Conservation (phyloP, 2,329 filamentous ascomycete species). For the Lasiodiplodia hormozganensis region DNA sequence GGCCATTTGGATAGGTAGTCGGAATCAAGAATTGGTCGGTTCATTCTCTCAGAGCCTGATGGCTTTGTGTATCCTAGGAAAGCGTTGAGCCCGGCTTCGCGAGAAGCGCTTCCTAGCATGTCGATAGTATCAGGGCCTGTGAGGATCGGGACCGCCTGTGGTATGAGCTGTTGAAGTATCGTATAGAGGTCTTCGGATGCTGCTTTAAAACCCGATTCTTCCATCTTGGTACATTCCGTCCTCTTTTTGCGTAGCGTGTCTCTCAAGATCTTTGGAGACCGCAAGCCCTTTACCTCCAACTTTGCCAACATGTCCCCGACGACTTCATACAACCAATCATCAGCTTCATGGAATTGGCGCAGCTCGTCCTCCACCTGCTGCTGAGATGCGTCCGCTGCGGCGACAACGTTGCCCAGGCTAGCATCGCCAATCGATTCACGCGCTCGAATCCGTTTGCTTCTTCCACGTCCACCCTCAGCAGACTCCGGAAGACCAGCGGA, state of each 20-base stretch:
- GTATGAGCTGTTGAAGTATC: conserved; percentile 45
- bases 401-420: conserved; percentile 53
- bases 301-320: conserved; percentile 60
- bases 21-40: conserved; percentile 47
- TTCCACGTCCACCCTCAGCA: conserved; percentile 61
- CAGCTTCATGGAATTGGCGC: conserved; percentile 60
- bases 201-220: conserved; percentile 31
- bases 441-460: conserved; percentile 67
- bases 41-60: conserved; percentile 47
- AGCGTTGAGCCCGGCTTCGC: conserved; percentile 59
- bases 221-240: conserved; percentile 4
- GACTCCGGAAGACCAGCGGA: conserved; percentile 65
- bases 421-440: conserved; percentile 63
- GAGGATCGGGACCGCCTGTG: conserved; percentile 54
- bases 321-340: conserved; percentile 64
- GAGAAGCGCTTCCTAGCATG: conserved; percentile 55
- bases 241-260: conserved; percentile 37
- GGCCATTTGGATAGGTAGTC: conserved; percentile 48
- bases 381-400: conserved; percentile 59
- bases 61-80: conserved; percentile 65
- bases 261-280: conserved; percentile 49
- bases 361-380: conserved; percentile 61
- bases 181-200: conserved; percentile 53
- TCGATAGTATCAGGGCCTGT: conserved; percentile 58
- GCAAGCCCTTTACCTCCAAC: conserved; percentile 56